Conservation (phyloP, 495 filamentous ascomycete species). For the Glutinoglossum americanum region DNA sequence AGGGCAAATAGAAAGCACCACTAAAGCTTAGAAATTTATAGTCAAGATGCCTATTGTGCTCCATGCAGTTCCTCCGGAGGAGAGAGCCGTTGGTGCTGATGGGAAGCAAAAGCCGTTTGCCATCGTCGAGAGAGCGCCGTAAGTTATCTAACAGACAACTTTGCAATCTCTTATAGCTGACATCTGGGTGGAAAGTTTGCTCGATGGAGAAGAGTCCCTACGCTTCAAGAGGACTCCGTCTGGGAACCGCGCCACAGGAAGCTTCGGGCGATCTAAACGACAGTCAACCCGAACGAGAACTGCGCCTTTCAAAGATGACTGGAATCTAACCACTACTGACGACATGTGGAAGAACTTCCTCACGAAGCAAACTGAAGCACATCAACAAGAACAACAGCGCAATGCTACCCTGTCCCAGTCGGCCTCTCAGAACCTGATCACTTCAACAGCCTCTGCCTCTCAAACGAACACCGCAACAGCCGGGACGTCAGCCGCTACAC, state of each 20-base stretch:
- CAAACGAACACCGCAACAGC: neutral
- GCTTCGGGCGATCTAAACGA: conserved; percentile 35
- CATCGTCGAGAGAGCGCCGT: conserved; percentile 35
- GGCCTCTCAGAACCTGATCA: conserved; percentile 10
- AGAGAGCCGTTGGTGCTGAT: conserved; percentile 36
- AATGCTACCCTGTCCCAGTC: conserved; percentile 18
- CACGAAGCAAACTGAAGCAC: conserved; percentile 9
- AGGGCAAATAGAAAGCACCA: too few relatives aligned
- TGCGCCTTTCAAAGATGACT: conserved; percentile 36
- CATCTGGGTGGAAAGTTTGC: conserved; percentile 26
- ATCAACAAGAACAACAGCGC: conserved; percentile 23
- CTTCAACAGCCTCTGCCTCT: conserved; percentile 3
- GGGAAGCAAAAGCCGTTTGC: conserved; percentile 28
- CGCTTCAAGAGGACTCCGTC: neutral
- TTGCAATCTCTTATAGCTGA: conserved; percentile 11
- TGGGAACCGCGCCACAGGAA: conserved; percentile 20
- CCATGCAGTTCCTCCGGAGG: conserved; percentile 41
- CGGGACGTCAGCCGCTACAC: neutral
- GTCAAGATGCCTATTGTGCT: conserved; percentile 10
- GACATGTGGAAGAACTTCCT: conserved; percentile 18
- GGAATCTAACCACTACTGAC: conserved; percentile 29
- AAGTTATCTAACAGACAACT: neutral
- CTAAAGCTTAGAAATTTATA: too few relatives aligned
- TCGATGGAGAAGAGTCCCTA: conserved; percentile 23
- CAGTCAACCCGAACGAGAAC: conserved; percentile 31